Base-by-base conservation (phyloP, 192 early-diverging fungal species). In the Podila clonocystis region DNA sequence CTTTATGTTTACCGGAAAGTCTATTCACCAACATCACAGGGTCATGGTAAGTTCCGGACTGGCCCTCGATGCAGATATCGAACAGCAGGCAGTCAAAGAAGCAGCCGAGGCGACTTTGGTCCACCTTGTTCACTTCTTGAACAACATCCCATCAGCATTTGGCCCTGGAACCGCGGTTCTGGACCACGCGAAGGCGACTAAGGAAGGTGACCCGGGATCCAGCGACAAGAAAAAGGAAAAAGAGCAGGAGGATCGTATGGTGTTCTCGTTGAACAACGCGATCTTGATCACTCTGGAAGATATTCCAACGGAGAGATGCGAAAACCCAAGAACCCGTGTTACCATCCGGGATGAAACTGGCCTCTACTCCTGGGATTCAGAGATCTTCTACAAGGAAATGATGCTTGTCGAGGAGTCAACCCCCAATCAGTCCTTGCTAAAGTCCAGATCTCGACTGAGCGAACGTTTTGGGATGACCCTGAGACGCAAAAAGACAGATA, bases 281-380 rank as follows among this genome's bases (percentile, higher is more conserved):
- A 89, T 91, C 5, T 74, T 96, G 59, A 82, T 96, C 50, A 91
- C 93, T 2, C 73, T 94, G 49, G 83, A 93, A 34, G 94, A 95
- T 73, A 71, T 91, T 34, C 87, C 88, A 2, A 78, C 82, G 19
- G 70, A 50, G 20, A 85, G 72, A 28, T 73, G 73, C 30, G 65
- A 80, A 59, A 82, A 83, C 87, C 85, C 74, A 62, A 29, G 74
- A 38, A 82, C 87, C 12, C 85, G 94, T 26, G 72, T 94, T 20
- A 87, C 94, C 30, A 75, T 95, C 31, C 86, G 95, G 55, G 90
- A 96, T 68, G 84, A 91, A 52, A 93, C 93, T 13, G 95, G 95
- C 5, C 86, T 92, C 26, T 96, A 95, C 82, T 84, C 87, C 4
- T 97, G 95, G 95, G 95, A 97, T 65, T 85, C 86, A 9, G 82